phyloP scores from a whole-genome alignment of 306 rosid species.

The Mucuna pruriens region DNA sequence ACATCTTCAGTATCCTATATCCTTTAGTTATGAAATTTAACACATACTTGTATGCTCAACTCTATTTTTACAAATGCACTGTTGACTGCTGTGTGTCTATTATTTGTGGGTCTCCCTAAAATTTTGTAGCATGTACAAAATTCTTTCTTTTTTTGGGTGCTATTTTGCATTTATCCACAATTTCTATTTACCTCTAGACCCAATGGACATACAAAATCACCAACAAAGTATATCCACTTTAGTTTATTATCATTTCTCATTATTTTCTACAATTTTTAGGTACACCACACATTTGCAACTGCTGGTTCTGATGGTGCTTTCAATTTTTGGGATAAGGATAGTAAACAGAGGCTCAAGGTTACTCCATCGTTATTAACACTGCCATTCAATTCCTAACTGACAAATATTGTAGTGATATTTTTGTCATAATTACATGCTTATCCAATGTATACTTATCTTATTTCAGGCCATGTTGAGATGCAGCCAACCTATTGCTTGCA shows the following conservation, averaged over 20 bases:
- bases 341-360: constrained; percentile 97
- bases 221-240: constrained; percentile 11
- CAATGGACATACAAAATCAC: constrained; percentile 20
- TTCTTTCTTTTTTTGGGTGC: not conserved
- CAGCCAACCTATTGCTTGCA: constrained; percentile 86
- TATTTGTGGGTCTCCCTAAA: not conserved
- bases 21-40: not conserved
- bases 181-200: constrained; percentile 2
- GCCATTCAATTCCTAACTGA: constrained; percentile 16
- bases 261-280: constrained; percentile 46
- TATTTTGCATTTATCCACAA: not conserved
- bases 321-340: constrained; percentile 97
- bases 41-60: not conserved
- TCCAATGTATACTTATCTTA: constrained; percentile 29
- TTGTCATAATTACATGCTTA: constrained; percentile 22
- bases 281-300: constrained; percentile 94
- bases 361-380: constrained; percentile 11
- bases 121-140: not conserved
- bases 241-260: constrained; percentile 9
- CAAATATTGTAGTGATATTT: constrained; percentile 6
- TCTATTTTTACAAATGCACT: constrained; percentile 10
- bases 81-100: not conserved
- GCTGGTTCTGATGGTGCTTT: constrained; percentile 97
- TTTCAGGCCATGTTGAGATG: constrained; percentile 91
- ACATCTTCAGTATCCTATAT: not conserved